Conservation (phyloP, 2,329 filamentous ascomycete genomes). For the Sporothrix variecibatus region DNA sequence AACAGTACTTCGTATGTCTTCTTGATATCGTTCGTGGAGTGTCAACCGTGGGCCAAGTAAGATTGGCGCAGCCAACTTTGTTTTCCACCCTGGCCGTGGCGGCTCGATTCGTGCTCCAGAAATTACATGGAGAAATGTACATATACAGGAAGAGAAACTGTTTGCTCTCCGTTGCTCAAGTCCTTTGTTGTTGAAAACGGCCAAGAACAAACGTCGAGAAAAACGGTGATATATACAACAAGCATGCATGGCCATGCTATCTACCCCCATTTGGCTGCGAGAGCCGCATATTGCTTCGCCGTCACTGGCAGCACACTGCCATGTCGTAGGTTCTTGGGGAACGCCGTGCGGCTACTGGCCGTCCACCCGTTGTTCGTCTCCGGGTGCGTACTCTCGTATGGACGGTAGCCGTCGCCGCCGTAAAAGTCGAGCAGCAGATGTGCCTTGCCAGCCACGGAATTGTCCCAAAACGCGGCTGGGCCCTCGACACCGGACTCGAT, state of each 20-base stretch:
- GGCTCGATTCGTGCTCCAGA: background rate
- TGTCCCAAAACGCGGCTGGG: conserved; percentile 49
- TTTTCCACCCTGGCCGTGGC: background rate
- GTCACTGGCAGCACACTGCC: conserved; percentile 54
- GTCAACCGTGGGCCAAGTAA: background rate
- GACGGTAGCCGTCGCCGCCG: conserved; percentile 50
- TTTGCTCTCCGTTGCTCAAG: background rate
- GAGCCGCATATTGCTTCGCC: conserved; percentile 44
- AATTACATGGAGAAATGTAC: background rate
- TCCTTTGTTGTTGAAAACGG: background rate
- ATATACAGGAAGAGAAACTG: background rate
- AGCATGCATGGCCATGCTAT: background rate
- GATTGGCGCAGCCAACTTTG: conserved; percentile 3
- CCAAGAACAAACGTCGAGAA: background rate
- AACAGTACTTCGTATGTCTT: background rate
- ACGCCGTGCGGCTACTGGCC: conserved; percentile 44
- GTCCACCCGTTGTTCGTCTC: conserved; percentile 48
- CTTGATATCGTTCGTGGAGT: background rate
- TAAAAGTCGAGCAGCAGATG: conserved; percentile 55
- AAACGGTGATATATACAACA: background rate
- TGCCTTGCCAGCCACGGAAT: conserved; percentile 41
- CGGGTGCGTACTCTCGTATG: conserved; percentile 50
- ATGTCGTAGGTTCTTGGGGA: conserved; percentile 53
- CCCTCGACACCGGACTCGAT: conserved; percentile 49
- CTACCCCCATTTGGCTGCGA: conserved; percentile 42